Conservation (phyloP, 495 filamentous ascomycete species). For the Talaromyces stipitatus region DNA sequence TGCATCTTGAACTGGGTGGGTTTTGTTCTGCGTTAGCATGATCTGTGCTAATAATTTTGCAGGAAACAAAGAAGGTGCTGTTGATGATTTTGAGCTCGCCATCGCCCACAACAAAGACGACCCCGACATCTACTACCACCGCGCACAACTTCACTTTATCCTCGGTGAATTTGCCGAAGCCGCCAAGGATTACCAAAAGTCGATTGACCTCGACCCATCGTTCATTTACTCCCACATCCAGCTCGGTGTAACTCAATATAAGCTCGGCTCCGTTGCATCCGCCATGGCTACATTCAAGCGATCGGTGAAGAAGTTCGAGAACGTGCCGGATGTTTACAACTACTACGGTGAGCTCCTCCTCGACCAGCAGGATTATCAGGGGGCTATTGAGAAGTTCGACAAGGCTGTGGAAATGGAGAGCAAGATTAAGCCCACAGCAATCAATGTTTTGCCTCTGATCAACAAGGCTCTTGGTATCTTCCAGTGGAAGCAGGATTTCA, state of each 20-base stretch:
- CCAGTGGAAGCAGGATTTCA: slow-evolving; percentile 96
- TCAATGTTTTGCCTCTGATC: slow-evolving; percentile 96
- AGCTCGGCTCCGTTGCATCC: slow-evolving; percentile 96
- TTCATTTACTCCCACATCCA: slow-evolving; percentile 99
- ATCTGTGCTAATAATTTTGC: slow-evolving; percentile 19
- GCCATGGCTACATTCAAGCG: slow-evolving; percentile 97
- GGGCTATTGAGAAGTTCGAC: slow-evolving; percentile 98
- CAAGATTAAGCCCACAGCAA: slow-evolving; percentile 80
- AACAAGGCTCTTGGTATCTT: slow-evolving; percentile 97
- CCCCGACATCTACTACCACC: slow-evolving; percentile 98
- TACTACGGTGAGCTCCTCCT: slow-evolving; percentile 98
- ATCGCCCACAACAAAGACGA: slow-evolving; percentile 80
- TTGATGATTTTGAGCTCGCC: slow-evolving; percentile 80
- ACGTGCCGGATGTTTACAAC: slow-evolving; percentile 97
- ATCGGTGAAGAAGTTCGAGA: slow-evolving; percentile 96
- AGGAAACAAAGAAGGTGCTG: slow-evolving; percentile 82
- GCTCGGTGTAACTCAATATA: slow-evolving; percentile 98
- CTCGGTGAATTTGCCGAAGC: slow-evolving; percentile 86
- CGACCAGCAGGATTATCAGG: slow-evolving; percentile 89
- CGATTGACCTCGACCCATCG: slow-evolving; percentile 87
- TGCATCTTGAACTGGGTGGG: slow-evolving; percentile 87
- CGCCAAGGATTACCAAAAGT: slow-evolving; percentile 98
- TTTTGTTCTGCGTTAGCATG: neutral
- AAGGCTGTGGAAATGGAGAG: slow-evolving; percentile 97
- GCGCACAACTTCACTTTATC: slow-evolving; percentile 97